Base-by-base conservation (phyloP, 768 basidiomycete genomes). In the Lepiota venenata region DNA sequence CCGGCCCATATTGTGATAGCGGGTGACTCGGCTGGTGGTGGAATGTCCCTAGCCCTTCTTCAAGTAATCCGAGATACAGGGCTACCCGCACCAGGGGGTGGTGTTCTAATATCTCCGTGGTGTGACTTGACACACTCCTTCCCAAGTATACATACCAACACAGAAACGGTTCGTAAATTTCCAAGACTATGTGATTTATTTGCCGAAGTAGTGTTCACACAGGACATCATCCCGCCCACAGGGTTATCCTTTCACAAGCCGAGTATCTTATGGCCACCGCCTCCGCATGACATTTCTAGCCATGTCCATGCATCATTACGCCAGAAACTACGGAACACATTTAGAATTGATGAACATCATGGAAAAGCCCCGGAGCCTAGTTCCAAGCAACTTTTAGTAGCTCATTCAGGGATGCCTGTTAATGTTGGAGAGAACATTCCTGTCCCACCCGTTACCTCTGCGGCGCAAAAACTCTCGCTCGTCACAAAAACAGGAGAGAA, bases 11-110 rank as follows among this genome's bases (percentile, higher is more conserved):
- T 99, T 35, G 80, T 98, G 10, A 73, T 98, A 15, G 86, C 86
- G 0, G 97, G 97, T 2, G 93, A 94, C 70, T 94, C 92, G 18
- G 95, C 96, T 0, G 97, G 97, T 5, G 97, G 94, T 7, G 93
- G 93, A 0, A 73, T 98, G 11, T 80, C 83, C 1, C 71, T 98
- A 47, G 87, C 93, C 3, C 74, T 97, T 25, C 77, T 99, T 3
- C 91, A 94, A 69, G 77, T 89, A 9, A 81, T 99, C 44, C 88
- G 97, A 14, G 97, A 99, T 67, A 71, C 80, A 0, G 85, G 82
- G 2, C 73, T 95, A 20, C 93, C 93, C 4, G 59, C 80, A 42
- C 96, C 95, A 3, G 91, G 93, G 2, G 97, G 93, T 6, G 93
- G 85, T 1, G 76, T 96, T 15, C 72, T 98, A 38, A 88, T 98